Conservation (phyloP, 1,284 basidiomycete species). For the Microbotryomycetes sp. region DNA sequence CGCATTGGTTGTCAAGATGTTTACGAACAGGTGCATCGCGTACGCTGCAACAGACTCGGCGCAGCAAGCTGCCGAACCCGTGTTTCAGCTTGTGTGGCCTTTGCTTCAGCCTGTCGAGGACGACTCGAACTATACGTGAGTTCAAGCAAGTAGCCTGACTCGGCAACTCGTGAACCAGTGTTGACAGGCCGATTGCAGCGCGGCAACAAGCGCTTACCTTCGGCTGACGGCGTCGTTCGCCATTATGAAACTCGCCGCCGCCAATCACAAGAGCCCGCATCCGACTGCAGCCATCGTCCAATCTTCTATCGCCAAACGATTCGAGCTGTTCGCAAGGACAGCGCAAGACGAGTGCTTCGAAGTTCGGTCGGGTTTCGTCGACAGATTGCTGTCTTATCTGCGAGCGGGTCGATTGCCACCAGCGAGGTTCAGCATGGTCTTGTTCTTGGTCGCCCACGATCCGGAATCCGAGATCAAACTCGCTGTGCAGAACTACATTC, state of each 20-base stretch:
- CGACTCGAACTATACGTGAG: neutral
- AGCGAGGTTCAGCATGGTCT: conserved; percentile 69
- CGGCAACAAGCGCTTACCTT: conserved; percentile 44
- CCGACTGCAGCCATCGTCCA: conserved; percentile 51
- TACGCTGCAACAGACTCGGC: conserved; percentile 51
- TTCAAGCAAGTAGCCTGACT: conserved; percentile 31
- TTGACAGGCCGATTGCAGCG: conserved; percentile 6
- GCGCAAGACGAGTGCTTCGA: conserved; percentile 75
- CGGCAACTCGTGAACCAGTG: conserved; percentile 7
- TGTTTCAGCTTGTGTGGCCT: conserved; percentile 63
- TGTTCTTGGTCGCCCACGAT: conserved; percentile 84
- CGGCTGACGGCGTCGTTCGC: conserved; percentile 74
- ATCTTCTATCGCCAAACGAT: conserved; percentile 23
- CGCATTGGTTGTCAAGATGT: conserved; percentile 65
- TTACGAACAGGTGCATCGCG: conserved; percentile 66
- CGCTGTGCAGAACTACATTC: conserved; percentile 12
- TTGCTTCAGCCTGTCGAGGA: conserved; percentile 48
- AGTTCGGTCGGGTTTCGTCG: conserved; percentile 70
- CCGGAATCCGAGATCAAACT: conserved; percentile 66
- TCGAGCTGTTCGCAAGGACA: conserved; percentile 27
- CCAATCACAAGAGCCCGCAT: neutral
- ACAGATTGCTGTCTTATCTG: conserved; percentile 62
- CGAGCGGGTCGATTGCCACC: conserved; percentile 37
- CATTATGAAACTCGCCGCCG: conserved; percentile 67
- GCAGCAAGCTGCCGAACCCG: conserved; percentile 59